These are phyloP conservation scores for Suillus tomentosus DNA, from an alignment of 768 basidiomycete species.

Conservation along the genomic window DNA sequence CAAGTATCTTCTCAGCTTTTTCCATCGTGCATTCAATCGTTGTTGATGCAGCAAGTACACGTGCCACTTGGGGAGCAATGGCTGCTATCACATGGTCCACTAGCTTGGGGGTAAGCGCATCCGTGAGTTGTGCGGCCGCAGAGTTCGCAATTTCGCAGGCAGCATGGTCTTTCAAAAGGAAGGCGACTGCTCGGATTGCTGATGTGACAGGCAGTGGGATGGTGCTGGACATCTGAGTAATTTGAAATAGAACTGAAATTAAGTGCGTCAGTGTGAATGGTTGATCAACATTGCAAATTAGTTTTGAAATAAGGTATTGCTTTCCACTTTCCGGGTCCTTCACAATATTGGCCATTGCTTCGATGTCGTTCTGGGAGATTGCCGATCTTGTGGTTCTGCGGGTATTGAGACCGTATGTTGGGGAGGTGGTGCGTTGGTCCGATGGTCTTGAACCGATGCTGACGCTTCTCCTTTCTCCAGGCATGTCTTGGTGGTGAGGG, in stretches of 20 bases:
- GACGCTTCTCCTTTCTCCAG: background rate
- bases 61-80: background rate
- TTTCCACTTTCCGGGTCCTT: background rate
- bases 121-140: too few species aligned
- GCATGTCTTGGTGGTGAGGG: too few species aligned
- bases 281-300: background rate
- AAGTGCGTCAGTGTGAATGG: background rate
- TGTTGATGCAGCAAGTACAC: too few species aligned
- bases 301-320: background rate
- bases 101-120: background rate
- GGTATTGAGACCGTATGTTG: background rate
- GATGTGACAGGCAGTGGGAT: background rate
- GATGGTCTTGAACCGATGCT: background rate
- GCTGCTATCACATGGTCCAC: background rate
- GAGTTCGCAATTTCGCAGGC: too few species aligned
- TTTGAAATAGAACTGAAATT: background rate
- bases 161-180: background rate
- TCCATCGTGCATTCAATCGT: too few species aligned
- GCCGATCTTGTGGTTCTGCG: background rate
- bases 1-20: too few species aligned
- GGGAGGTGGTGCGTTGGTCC: fast-evolving
- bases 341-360: background rate
- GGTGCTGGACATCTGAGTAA: background rate
- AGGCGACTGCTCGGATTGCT: conserved; percentile 2
- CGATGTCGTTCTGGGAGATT: background rate